Evolutionary conservation across 1,139 yeast species (phyloP).

Genomic region (Geotrichum fermentans): DNA sequence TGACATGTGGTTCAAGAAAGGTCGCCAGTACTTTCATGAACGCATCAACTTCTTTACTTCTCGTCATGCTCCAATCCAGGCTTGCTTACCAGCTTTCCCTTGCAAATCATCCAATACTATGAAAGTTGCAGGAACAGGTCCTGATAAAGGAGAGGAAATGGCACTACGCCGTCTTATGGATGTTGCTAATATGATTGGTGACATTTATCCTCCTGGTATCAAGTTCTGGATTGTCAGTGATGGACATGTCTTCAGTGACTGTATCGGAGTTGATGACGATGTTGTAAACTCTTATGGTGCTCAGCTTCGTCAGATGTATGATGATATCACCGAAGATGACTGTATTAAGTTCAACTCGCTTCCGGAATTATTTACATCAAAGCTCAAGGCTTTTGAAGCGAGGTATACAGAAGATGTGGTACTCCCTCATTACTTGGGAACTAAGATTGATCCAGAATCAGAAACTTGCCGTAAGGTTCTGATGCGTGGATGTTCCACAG

Average conservation of each 20-base stretch:
- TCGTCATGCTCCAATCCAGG: constrained; percentile 16
- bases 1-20: constrained; percentile 17
- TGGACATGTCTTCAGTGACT: constrained; percentile 22
- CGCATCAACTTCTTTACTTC: constrained; percentile 16
- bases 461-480: constrained; percentile 20
- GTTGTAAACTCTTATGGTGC: constrained; percentile 19
- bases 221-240: constrained; percentile 22
- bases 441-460: constrained; percentile 16
- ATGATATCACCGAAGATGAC: constrained; percentile 12
- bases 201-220: constrained; percentile 19
- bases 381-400: constrained; percentile 14
- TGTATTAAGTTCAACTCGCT: constrained; percentile 17
- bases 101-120: constrained; percentile 20
- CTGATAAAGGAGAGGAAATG: constrained; percentile 21
- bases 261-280: constrained; percentile 21
- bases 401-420: constrained; percentile 14
- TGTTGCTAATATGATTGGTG: constrained; percentile 14
- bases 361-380: constrained; percentile 20
- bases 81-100: constrained; percentile 22
- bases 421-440: constrained; percentile 18
- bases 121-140: constrained; percentile 18
- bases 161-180: constrained; percentile 18
- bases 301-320: constrained; percentile 15
- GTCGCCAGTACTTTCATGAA: constrained; percentile 15
- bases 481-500: constrained; percentile 21